These are phyloP conservation scores for Madurella fahalii DNA, from an alignment of 2,329 filamentous ascomycete genomes.

Conservation along the genomic window DNA sequence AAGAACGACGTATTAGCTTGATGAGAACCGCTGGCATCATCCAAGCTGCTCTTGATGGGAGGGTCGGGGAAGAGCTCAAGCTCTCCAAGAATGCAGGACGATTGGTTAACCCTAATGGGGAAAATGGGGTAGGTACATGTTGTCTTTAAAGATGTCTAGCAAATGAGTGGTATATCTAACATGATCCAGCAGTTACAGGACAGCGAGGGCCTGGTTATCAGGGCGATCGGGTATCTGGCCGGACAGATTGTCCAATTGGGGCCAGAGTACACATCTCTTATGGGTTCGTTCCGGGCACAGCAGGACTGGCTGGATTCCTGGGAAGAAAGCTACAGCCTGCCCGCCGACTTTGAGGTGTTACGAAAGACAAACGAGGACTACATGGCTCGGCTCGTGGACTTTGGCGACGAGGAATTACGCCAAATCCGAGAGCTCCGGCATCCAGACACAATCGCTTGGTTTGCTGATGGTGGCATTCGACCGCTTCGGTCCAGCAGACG, in stretches of 20 bases:
- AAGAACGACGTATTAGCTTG: conserved; percentile 10
- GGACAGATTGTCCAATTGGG: conserved; percentile 15
- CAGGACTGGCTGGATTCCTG: conserved; percentile 16
- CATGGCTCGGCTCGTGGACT: conserved; percentile 12
- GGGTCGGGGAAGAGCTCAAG: neutral
- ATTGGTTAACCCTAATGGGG: no score
- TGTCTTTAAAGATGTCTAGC: neutral
- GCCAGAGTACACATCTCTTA: conserved; percentile 8
- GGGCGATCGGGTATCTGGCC: conserved; percentile 16
- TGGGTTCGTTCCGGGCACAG: conserved; percentile 14
- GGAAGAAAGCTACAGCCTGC: conserved; percentile 7
- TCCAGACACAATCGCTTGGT: no score
- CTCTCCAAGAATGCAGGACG: neutral
- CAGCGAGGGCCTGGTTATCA: neutral
- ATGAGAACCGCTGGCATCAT: conserved; percentile 18
- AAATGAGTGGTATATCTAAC: neutral
- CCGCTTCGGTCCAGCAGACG: no score
- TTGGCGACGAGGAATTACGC: neutral
- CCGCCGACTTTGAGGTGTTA: conserved; percentile 5
- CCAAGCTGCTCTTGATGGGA: conserved; percentile 12
- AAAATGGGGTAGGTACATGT: neutral
- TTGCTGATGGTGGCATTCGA: no score
- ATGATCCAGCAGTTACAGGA: neutral
- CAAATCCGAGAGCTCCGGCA: no score
- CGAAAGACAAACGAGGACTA: conserved; percentile 17